Evolutionary conservation across 1,284 basidiomycete genomes (phyloP).

Genomic region (Trichosporon sp.): DNA sequence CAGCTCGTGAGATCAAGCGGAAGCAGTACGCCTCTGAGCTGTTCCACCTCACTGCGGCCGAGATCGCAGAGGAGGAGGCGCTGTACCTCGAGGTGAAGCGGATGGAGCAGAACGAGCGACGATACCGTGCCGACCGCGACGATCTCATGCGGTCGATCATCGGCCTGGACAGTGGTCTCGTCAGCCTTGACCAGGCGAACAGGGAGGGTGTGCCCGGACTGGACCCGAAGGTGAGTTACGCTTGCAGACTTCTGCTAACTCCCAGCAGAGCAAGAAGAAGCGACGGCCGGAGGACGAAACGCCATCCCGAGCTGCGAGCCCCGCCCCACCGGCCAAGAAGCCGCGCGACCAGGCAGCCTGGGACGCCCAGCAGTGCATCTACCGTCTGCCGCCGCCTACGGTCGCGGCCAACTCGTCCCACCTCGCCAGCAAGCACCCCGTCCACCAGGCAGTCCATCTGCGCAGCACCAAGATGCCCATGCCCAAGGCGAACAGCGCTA

Average conservation of each 20-base stretch:
- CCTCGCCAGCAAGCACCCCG: conserved; percentile 36
- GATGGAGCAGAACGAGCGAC: conserved; percentile 85
- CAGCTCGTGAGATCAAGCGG: conserved; percentile 80
- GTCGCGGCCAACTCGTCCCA: conserved; percentile 29
- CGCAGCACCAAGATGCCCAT: conserved; percentile 74
- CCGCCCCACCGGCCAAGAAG: conserved; percentile 32
- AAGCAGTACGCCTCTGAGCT: conserved; percentile 83
- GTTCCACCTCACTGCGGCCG: conserved; percentile 76
- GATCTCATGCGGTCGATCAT: conserved; percentile 78
- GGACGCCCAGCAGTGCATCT: conserved; percentile 43
- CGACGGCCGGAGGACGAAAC: conserved; percentile 37
- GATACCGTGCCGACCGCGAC: conserved; percentile 83
- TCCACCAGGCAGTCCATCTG: conserved; percentile 66
- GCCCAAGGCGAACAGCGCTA: conserved; percentile 66
- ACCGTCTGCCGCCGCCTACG: conserved; percentile 29
- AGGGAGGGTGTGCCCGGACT: conserved; percentile 46
- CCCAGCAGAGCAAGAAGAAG: conserved; percentile 42
- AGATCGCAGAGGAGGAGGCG: conserved; percentile 92
- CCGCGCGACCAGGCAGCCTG: conserved; percentile 27
- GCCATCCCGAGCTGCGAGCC: conserved; percentile 15
- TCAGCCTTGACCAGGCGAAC: conserved; percentile 51
- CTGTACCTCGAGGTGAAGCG: conserved; percentile 90
- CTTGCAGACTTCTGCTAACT: neutral
- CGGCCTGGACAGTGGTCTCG: conserved; percentile 76
- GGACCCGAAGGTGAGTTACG: conserved; percentile 20